Conservation (phyloP, 2,329 filamentous ascomycete species). For the Didymella arachidicola region DNA sequence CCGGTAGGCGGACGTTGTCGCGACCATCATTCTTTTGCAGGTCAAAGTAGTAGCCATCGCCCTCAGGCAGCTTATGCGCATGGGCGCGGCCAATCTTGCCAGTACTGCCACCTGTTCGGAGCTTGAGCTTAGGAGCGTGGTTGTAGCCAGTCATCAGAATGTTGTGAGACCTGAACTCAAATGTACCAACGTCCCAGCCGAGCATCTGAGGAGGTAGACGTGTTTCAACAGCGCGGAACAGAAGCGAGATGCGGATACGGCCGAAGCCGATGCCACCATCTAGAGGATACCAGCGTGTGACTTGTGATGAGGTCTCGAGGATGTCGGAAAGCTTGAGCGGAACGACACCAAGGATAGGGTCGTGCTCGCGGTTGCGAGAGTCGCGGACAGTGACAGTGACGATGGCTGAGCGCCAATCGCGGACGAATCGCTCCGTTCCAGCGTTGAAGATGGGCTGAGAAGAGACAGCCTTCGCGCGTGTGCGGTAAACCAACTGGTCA, state of each 20-base stretch:
- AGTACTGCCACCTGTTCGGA: conserved; percentile 85
- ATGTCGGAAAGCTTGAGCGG: conserved; percentile 87
- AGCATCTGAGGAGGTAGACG: conserved; percentile 83
- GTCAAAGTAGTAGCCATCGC: conserved; percentile 68
- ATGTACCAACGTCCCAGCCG: conserved; percentile 95
- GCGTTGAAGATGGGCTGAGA: conserved; percentile 98
- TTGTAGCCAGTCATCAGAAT: conserved; percentile 71
- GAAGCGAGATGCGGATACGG: conserved; percentile 82
- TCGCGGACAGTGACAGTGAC: conserved; percentile 90
- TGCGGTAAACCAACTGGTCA: conserved; percentile 89
- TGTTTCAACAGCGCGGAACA: conserved; percentile 90
- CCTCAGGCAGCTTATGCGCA: conserved; percentile 67
- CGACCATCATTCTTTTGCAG: conserved; percentile 60
- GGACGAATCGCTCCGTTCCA: conserved; percentile 89
- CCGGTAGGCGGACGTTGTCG: conserved; percentile 75
- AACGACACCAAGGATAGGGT: conserved; percentile 91
- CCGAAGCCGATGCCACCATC: conserved; percentile 93
- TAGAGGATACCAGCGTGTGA: conserved; percentile 93
- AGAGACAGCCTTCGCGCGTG: conserved; percentile 90
- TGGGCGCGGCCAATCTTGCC: conserved; percentile 71
- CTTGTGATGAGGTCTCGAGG: conserved; percentile 85
- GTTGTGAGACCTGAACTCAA: conserved; percentile 79
- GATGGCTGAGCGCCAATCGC: conserved; percentile 89
- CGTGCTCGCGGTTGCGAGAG: conserved; percentile 87
- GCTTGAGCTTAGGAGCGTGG: conserved; percentile 70